A percentile compares a stretch with the other conserved stretches of the same genome.
Evolutionary conservation across 1,284 basidiomycete genomes (phyloP).

Genomic region (Puccinia brachypodii): DNA sequence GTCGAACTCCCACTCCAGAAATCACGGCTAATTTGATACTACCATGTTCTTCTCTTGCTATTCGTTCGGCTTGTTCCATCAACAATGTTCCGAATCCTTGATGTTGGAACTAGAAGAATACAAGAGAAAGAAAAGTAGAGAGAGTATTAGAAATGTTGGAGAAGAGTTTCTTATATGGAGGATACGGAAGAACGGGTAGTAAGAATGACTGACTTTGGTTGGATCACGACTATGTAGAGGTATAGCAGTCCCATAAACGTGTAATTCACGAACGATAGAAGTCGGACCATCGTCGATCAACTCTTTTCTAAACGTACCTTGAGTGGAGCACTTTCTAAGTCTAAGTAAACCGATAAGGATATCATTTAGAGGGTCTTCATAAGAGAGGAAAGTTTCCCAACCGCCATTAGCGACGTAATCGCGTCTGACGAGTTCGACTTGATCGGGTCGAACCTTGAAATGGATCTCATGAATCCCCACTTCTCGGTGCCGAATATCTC

Average conservation of each 20-base stretch:
- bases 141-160: background rate
- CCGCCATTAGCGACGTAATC: constrained; percentile 95
- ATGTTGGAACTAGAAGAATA: constrained; percentile 53
- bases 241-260: constrained; percentile 99
- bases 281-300: constrained; percentile 76
- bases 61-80: constrained; percentile 99
- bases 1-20: constrained; percentile 65
- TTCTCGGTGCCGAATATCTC: constrained; percentile 96
- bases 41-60: constrained; percentile 96
- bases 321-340: constrained; percentile 82
- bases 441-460: constrained; percentile 91
- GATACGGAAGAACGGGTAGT: background rate
- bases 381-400: constrained; percentile 99
- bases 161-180: background rate
- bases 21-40: constrained; percentile 94
- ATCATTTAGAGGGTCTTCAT: constrained; percentile 95
- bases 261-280: constrained; percentile 92
- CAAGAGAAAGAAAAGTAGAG: constrained; percentile 36
- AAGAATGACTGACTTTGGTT: constrained; percentile 64
- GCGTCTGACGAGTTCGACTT: constrained; percentile 91
- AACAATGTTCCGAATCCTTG: constrained; percentile 93
- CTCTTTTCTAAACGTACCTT: constrained; percentile 94
- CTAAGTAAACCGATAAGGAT: constrained; percentile 93
- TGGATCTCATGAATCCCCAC: constrained; percentile 99
- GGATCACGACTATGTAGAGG: constrained; percentile 96